Base-by-base conservation (phyloP, 306 rosid species). In the Herpetospermum pedunculosum region DNA sequence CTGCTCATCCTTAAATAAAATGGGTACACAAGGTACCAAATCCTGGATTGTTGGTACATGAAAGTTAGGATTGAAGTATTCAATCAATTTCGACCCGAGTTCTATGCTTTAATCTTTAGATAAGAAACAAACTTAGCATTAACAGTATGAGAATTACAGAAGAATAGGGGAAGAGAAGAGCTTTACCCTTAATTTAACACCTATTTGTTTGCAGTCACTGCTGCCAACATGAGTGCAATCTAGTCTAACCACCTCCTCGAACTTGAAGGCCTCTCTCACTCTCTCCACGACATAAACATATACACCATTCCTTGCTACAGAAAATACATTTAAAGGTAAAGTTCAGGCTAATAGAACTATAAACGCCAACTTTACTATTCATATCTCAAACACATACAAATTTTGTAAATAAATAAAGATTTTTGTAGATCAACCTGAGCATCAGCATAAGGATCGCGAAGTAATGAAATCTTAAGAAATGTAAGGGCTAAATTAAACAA, bases 1-100 rank as follows among this genome's bases (percentile, higher is more conserved):
- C 84, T 91, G 98, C 81, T 86, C 97, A 49, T 89, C 92, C 85
- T 94, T 91, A 86, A 94, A 86, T 81, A 94, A 60, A 84, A 94
- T 81, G 34, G 98, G 98, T 23, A 86, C 83, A 70, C 97, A 94
- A 29, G 95, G 96, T 30, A 85, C 96, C 50, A 91, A 82, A 83
- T 88, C 96, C 98, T 93, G 84, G 75, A 78, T 55, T 55, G n/a
- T 73, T 15, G 46, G 52, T 18, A 7, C 37, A 21, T 10, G 11
- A 38, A 19, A 32, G 10, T 38, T 37, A 40, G 50, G 34, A 38
- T 65, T 11, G 34, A 40, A 35, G 48, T 10, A 19, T 32, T 14
- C 72, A 38, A 65, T 65, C 72, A 40, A 35, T 29, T 4, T 65
- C 2, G 19, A 63, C 46, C 0, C 28, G 8, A 40, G 19, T 40